Evolutionary conservation across 2,329 filamentous ascomycete species (phyloP).

Genomic region (Aspergillus pseudoterreus): DNA sequence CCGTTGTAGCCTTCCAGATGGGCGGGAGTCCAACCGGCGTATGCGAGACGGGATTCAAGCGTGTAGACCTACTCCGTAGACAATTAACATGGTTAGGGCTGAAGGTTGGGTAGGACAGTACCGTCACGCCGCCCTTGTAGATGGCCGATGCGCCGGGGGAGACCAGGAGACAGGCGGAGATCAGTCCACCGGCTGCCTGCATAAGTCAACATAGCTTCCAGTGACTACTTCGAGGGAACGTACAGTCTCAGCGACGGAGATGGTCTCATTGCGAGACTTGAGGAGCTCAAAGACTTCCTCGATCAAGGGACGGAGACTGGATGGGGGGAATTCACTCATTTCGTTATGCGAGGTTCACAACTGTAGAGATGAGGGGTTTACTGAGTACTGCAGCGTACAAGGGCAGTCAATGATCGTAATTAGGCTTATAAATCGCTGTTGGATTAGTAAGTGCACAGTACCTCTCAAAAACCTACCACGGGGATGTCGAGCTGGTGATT

Average conservation of each 20-base stretch:
- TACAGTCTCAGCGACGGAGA: conserved; percentile 61
- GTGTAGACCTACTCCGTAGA: conserved; percentile 52
- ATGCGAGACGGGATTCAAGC: conserved; percentile 54
- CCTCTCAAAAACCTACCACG: too few species aligned
- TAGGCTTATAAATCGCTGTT: too few species aligned
- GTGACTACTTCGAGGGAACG: neutral
- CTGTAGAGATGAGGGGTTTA: neutral
- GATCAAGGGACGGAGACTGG: conserved; percentile 41
- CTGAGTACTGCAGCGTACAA: too few species aligned
- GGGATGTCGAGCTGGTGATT: too few species aligned
- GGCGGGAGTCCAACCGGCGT: conserved; percentile 58
- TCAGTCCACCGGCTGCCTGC: conserved; percentile 59
- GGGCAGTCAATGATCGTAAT: neutral
- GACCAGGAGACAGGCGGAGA: conserved; percentile 57
- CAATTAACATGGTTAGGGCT: neutral
- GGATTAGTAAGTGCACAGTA: too few species aligned
- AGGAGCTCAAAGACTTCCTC: conserved; percentile 52
- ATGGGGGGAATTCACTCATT: conserved; percentile 30
- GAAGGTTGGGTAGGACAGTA: conserved; percentile 14
- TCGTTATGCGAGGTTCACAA: neutral
- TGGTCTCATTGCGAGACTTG: conserved; percentile 53
- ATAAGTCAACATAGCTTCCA: neutral
- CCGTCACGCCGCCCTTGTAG: conserved; percentile 61
- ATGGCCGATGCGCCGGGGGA: conserved; percentile 55
- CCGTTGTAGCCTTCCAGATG: conserved; percentile 54